A percentile compares a stretch with the other conserved stretches of the same genome.
Conservation (phyloP, 257 asterid species). For the Solanum chmielewskii region DNA sequence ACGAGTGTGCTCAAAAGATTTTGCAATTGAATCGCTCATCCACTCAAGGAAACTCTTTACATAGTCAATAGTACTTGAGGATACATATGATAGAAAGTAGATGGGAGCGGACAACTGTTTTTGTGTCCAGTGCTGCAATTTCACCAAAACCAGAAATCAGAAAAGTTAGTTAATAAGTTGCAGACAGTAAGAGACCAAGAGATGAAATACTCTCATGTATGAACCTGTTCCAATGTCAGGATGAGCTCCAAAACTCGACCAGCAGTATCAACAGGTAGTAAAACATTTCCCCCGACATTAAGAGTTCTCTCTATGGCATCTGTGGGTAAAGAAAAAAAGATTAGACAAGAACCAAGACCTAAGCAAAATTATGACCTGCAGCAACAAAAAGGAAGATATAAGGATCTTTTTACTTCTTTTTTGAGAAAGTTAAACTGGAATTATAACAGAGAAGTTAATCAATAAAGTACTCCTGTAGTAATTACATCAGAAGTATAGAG, state of each 20-base stretch:
- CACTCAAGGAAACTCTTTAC: constrained; percentile 95
- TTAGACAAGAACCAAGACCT: not conserved
- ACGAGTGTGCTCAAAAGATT: constrained; percentile 88
- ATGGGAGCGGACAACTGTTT: constrained; percentile 63
- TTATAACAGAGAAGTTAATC: not conserved
- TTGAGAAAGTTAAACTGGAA: not conserved
- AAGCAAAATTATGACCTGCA: not conserved
- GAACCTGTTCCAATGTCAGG: constrained; percentile 77
- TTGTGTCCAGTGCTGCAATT: constrained; percentile 87
- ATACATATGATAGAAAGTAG: constrained; percentile 72
- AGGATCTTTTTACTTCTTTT: not conserved
- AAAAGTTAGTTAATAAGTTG: not conserved
- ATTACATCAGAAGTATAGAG: not conserved
- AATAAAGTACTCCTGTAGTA: not conserved
- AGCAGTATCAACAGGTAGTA: constrained; percentile 92
- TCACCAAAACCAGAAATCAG: constrained; percentile 1
- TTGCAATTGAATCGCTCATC: constrained; percentile 97
- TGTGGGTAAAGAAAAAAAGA: constrained; percentile 13
- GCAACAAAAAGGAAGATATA: not conserved
- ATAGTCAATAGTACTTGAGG: constrained; percentile 90
- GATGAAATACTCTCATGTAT: not conserved
- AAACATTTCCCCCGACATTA: constrained; percentile 70
- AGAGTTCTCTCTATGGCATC: constrained; percentile 65
- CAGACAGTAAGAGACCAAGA: not conserved
- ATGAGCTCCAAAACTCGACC: constrained; percentile 94